These are phyloP conservation scores for Alternaria atra DNA, from an alignment of 2,329 filamentous ascomycete genomes.

Conservation along the genomic window DNA sequence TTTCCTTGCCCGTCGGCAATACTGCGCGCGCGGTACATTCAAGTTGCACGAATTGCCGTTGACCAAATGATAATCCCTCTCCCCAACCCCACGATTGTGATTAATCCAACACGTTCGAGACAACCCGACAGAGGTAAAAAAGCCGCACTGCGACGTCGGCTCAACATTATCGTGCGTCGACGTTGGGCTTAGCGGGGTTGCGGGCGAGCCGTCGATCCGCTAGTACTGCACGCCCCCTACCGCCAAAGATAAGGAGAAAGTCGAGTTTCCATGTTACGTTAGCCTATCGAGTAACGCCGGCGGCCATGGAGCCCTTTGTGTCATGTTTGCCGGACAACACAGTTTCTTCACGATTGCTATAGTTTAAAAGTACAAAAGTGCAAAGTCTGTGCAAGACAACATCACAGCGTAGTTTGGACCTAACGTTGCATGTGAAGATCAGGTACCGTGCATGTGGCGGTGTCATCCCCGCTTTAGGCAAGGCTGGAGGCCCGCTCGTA, in stretches of 20 bases:
- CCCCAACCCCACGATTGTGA: slow-evolving; percentile 39
- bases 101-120: slow-evolving; percentile 18
- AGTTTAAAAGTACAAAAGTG: not conserved
- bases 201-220: slow-evolving; percentile 33
- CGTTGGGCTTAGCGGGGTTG: slow-evolving; percentile 37
- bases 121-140: slow-evolving; percentile 27
- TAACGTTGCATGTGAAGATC: slow-evolving; percentile 11
- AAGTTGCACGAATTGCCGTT: slow-evolving; percentile 22
- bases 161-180: slow-evolving; percentile 31
- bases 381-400: not conserved
- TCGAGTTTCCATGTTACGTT: slow-evolving; percentile 31
- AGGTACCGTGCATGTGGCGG: slow-evolving; percentile 34
- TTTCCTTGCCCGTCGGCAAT: slow-evolving; percentile 16
- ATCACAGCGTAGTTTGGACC: not conserved
- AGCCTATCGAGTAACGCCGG: slow-evolving; percentile 42
- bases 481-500: slow-evolving; percentile 32
- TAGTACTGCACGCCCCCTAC: slow-evolving; percentile 31
- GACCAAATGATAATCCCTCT: slow-evolving; percentile 20
- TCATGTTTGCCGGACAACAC: slow-evolving; percentile 16
- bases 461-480: slow-evolving; percentile 37
- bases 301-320: slow-evolving; percentile 29
- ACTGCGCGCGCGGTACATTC: slow-evolving; percentile 8
- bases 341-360: not conserved
- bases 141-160: slow-evolving; percentile 47
- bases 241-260: slow-evolving; percentile 39